Percentiles rank a stretch among this genome's conserved stretches.
Evolutionary conservation across 2,329 filamentous ascomycete genomes (phyloP).

Genomic region (Acrocalymma vagum): DNA sequence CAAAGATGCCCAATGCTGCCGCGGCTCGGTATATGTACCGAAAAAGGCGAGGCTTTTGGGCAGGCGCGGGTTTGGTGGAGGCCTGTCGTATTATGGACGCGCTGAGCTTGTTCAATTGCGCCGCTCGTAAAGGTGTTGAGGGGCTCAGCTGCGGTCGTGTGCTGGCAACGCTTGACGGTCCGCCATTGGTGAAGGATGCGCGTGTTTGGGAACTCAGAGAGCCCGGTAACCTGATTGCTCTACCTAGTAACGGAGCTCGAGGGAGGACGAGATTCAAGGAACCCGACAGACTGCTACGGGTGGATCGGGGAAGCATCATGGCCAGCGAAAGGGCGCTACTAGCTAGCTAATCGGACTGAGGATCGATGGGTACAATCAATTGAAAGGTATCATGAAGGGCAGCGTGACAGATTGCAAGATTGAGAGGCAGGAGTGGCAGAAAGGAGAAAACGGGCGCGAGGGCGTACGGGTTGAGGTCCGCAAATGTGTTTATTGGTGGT

Average conservation of each 20-base stretch:
- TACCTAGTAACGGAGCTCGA: too few species aligned
- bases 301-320: constrained; percentile 41
- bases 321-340: constrained; percentile 10
- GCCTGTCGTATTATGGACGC: constrained; percentile 30
- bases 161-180: constrained; percentile 21
- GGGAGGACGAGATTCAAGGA: constrained; percentile 12
- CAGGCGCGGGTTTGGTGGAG: constrained; percentile 41
- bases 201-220: constrained; percentile 22
- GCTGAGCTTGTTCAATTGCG: constrained; percentile 23
- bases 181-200: constrained; percentile 36
- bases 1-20: constrained; percentile 77
- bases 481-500: too few species aligned
- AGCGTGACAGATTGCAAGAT: constrained; percentile 12
- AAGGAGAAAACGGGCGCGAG: too few species aligned
- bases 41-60: constrained; percentile 45
- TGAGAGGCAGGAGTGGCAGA: not conserved
- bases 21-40: constrained; percentile 74
- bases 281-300: too few species aligned
- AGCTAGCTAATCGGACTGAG: constrained; percentile 18
- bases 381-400: constrained; percentile 12
- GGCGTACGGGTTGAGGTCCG: too few species aligned
- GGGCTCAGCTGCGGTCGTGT: constrained; percentile 33
- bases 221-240: constrained; percentile 9
- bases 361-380: constrained; percentile 3
- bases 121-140: constrained; percentile 24